phyloP scores from a whole-genome alignment of 768 basidiomycete genomes.

The Nidula microcarpa region DNA sequence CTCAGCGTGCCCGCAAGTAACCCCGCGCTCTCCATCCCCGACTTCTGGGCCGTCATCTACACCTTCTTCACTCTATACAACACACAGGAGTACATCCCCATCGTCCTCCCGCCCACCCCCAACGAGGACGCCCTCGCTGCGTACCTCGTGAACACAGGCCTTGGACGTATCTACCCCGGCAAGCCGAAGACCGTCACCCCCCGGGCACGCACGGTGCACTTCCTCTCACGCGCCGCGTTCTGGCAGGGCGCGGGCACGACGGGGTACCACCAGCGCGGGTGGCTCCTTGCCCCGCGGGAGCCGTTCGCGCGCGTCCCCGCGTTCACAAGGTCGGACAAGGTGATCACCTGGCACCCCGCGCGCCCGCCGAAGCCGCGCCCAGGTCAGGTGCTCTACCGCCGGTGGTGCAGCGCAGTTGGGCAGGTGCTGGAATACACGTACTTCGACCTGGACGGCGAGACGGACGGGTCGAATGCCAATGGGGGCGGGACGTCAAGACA shows the following conservation, averaged over 20 bases:
- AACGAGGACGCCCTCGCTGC: conserved; percentile 24
- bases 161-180: conserved; percentile 19
- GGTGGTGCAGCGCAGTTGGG: conserved; percentile 25
- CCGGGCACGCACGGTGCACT: conserved; percentile 19
- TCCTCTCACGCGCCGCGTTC: conserved; percentile 39
- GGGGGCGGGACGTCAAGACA: conserved; percentile 22
- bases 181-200: conserved; percentile 5
- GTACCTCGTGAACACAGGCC: conserved; percentile 36
- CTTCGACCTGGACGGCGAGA: conserved; percentile 26
- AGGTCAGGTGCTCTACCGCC: conserved; percentile 38
- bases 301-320: conserved; percentile 33
- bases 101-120: conserved; percentile 24
- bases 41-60: conserved; percentile 39
- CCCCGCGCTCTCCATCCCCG: conserved; percentile 17
- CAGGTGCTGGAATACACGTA: conserved; percentile 26
- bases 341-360: conserved; percentile 48
- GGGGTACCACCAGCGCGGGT: conserved; percentile 23
- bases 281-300: conserved; percentile 17
- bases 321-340: conserved; percentile 42
- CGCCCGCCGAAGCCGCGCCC: conserved; percentile 42
- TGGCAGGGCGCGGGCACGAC: conserved; percentile 49
- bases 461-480: conserved; percentile 7
- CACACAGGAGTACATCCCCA: conserved; percentile 36
- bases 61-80: conserved; percentile 35
- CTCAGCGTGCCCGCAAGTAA: conserved; percentile 14